These are phyloP conservation scores for Pelargonium australe DNA, from an alignment of 441 rosid species.

Conservation along the genomic window DNA sequence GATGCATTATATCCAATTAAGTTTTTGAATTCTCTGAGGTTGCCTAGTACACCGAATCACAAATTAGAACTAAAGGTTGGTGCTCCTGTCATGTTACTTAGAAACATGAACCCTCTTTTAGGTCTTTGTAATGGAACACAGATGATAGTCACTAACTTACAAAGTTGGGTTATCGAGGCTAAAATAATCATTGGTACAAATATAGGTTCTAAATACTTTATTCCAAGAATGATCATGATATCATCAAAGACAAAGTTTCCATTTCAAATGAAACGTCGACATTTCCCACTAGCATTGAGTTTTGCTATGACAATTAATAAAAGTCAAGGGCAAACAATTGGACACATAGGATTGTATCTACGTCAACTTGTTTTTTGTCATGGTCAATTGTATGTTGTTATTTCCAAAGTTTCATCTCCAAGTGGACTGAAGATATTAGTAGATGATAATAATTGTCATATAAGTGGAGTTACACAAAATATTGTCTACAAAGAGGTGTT, in stretches of 20 bases:
- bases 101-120: slow-evolving; percentile 5
- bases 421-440: background rate
- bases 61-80: background rate
- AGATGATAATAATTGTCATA: background rate
- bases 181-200: background rate
- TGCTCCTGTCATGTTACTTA: background rate
- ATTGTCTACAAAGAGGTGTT: background rate
- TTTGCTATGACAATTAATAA: slow-evolving; percentile 19
- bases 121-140: slow-evolving; percentile 15
- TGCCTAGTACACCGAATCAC: background rate
- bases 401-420: background rate
- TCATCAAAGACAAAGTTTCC: background rate
- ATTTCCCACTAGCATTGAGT: slow-evolving; percentile 3
- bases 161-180: background rate
- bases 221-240: background rate
- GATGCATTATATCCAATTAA: background rate
- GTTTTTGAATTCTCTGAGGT: background rate
- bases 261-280: slow-evolving; percentile 1
- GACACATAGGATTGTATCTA: background rate
- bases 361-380: slow-evolving; percentile 7
- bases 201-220: background rate
- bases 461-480: background rate
- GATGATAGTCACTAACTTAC: background rate
- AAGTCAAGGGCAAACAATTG: slow-evolving; percentile 11
- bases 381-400: slow-evolving; percentile 14